Evolutionary conservation across 2,329 filamentous ascomycete species (phyloP), one percentile per base, ranked within the genome.

Genomic region (Laburnicola sp.): DNA sequence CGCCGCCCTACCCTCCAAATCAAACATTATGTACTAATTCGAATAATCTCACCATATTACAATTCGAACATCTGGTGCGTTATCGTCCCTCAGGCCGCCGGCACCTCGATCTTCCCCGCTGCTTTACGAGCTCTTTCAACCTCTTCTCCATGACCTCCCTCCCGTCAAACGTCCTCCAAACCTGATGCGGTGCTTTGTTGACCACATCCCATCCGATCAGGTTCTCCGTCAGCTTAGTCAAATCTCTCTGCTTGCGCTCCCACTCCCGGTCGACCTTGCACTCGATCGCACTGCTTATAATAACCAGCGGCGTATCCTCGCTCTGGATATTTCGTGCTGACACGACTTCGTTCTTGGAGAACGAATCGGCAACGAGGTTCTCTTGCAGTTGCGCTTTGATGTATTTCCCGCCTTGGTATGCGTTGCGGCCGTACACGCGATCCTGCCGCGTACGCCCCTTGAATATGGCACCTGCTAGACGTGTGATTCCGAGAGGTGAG

Each of bases 361-460:
- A 84, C 0, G 89, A 90, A 58, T 86, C 83, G 0, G 92, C 92
- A 28, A 97, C 91, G 1, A 97, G 80, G 58, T 87, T 93, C 76
- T 99, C 94, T 74, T 99, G 94, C 49, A 99, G 79, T 74, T 92
- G 89, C 3, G 91, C 88, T 71, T 95, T 96, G 72, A 97, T 87
- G 70, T 84, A 87, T 70, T 92, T 95, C 54, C 89, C 89, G 23
- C 80, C 81, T 72, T 96, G 90, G 66, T 91, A 87, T 0, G 91
- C 85, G 4, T 86, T 84, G 38, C 84, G 82, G 9, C 94, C 94
- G 73, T 88, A 95, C 8, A 96, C 85, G 7, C 94, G 87, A 70
- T 97, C 93, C 68, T 88, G 84, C 32, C 89, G 85, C 1, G 82
- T 87, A 35, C 91, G 87, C 32, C 91, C 90, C 45, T 84, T 83